Evolutionary conservation across 805 yeast species (phyloP).

Genomic region (Cyberlindnera mycetangii): DNA sequence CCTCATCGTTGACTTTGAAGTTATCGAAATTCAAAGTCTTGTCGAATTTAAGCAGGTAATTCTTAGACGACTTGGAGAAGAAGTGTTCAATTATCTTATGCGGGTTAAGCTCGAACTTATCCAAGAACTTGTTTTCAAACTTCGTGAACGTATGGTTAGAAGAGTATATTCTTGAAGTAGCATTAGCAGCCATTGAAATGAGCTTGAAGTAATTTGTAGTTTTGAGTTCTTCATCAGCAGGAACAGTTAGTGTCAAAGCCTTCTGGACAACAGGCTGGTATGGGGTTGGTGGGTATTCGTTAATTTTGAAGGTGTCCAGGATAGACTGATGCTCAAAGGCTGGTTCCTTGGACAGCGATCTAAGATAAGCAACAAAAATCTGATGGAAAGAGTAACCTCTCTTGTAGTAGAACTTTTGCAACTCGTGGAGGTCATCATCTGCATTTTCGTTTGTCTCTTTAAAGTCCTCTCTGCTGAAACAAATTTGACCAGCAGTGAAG

Average conservation of each 20-base stretch:
- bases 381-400: conserved; percentile 35
- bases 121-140: conserved; percentile 38
- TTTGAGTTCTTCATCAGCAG: conserved; percentile 22
- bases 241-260: conserved; percentile 35
- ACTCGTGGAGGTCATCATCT: conserved; percentile 30
- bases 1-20: conserved; percentile 27
- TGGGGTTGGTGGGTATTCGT: conserved; percentile 33
- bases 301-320: conserved; percentile 32
- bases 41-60: conserved; percentile 33
- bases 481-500: conserved; percentile 36
- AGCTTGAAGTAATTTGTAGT: conserved; percentile 32
- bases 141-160: conserved; percentile 35
- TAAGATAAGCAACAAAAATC: conserved; percentile 33
- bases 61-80: conserved; percentile 35
- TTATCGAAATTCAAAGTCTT: conserved; percentile 29
- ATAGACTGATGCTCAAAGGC: conserved; percentile 30
- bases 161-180: conserved; percentile 32
- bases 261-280: conserved; percentile 33
- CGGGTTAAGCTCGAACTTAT: conserved; percentile 40
- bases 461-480: conserved; percentile 31
- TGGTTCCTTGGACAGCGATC: conserved; percentile 31
- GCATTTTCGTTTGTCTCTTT: conserved; percentile 6
- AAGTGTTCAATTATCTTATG: conserved; percentile 32
- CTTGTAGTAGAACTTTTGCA: conserved; percentile 32
- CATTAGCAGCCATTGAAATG: conserved; percentile 35